Evolutionary conservation across 1,284 basidiomycete genomes (phyloP).

Genomic region (Apiotrichum veenhuisii): DNA sequence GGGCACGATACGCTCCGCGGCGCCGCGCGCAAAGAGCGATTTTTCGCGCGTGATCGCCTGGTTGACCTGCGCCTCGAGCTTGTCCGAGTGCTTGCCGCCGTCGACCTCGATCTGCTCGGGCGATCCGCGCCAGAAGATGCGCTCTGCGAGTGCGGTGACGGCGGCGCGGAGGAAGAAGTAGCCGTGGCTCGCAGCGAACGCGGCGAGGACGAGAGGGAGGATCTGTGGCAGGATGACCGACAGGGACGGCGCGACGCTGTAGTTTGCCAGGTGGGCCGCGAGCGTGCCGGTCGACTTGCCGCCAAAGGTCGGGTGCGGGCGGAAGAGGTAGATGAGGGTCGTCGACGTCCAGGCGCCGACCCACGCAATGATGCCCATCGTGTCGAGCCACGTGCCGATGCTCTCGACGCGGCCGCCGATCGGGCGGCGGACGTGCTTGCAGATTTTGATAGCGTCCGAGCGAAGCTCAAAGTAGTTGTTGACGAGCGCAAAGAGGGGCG

Average conservation of each 20-base stretch:
- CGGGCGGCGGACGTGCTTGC: slow-evolving; percentile 76
- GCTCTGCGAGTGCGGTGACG: slow-evolving; percentile 69
- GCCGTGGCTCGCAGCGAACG: slow-evolving; percentile 74
- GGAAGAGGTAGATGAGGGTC: slow-evolving; percentile 80
- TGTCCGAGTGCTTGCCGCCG: neutral
- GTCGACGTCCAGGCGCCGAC: slow-evolving; percentile 77
- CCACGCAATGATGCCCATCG: slow-evolving; percentile 82
- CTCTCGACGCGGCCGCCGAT: slow-evolving; percentile 81
- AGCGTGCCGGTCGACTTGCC: slow-evolving; percentile 12
- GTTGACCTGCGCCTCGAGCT: neutral
- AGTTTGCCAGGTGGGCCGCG: slow-evolving; percentile 32
- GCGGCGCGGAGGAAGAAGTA: slow-evolving; percentile 63
- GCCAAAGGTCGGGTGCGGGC: slow-evolving; percentile 32
- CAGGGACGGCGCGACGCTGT: slow-evolving; percentile 28
- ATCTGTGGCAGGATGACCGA: slow-evolving; percentile 49
- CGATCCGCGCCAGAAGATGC: slow-evolving; percentile 68
- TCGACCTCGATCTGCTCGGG: slow-evolving; percentile 53
- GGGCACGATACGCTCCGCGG: slow-evolving; percentile 1
- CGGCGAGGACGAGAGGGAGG: slow-evolving; percentile 65
- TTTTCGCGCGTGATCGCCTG: neutral
- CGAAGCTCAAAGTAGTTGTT: slow-evolving; percentile 88
- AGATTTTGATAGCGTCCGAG: slow-evolving; percentile 93
- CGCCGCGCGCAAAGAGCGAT: neutral
- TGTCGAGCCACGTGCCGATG: slow-evolving; percentile 91
- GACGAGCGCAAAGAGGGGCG: slow-evolving; percentile 55